These are phyloP conservation scores for Dillenia turbinata DNA, from an alignment of 164 flowering plant genomes.

Conservation along the genomic window DNA sequence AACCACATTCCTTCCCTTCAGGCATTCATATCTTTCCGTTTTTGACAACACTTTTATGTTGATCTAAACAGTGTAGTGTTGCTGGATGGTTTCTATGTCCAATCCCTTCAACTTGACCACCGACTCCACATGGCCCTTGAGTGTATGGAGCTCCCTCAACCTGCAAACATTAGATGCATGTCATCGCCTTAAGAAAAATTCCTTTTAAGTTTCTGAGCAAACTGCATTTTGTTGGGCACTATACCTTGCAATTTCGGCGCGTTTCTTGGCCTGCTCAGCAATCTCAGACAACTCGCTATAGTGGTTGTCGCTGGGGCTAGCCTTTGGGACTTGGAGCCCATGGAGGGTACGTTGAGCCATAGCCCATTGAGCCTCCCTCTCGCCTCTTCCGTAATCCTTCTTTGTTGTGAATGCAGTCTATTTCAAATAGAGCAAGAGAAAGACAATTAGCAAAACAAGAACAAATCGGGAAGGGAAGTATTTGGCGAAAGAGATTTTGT, in stretches of 20 bases:
- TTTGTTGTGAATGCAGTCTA: slow-evolving; percentile 84
- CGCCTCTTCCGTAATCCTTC: slow-evolving; percentile 79
- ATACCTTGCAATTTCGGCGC: slow-evolving; percentile 62
- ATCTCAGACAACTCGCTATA: slow-evolving; percentile 46
- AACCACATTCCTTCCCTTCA: no score
- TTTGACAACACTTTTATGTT: background rate
- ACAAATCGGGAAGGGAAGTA: no score
- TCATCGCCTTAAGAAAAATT: no score
- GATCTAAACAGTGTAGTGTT: slow-evolving; percentile 36
- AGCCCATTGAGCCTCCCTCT: slow-evolving; percentile 91
- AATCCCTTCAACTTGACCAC: slow-evolving; percentile 51
- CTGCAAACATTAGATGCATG: slow-evolving; percentile 15
- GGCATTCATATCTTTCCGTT: background rate
- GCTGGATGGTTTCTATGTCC: slow-evolving; percentile 40
- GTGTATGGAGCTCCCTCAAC: slow-evolving; percentile 45
- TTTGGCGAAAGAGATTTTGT: background rate
- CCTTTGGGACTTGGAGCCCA: slow-evolving; percentile 45
- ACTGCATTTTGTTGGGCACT: no score
- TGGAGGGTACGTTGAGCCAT: slow-evolving; percentile 70
- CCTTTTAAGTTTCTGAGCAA: no score
- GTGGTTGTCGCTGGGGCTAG: slow-evolving; percentile 23
- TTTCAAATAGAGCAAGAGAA: background rate
- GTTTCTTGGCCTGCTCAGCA: slow-evolving; percentile 63
- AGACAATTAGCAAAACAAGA: background rate
- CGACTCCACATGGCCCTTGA: slow-evolving; percentile 54